Base-by-base conservation (phyloP, 257 asterid genomes). In the Solanum bukasovii region DNA sequence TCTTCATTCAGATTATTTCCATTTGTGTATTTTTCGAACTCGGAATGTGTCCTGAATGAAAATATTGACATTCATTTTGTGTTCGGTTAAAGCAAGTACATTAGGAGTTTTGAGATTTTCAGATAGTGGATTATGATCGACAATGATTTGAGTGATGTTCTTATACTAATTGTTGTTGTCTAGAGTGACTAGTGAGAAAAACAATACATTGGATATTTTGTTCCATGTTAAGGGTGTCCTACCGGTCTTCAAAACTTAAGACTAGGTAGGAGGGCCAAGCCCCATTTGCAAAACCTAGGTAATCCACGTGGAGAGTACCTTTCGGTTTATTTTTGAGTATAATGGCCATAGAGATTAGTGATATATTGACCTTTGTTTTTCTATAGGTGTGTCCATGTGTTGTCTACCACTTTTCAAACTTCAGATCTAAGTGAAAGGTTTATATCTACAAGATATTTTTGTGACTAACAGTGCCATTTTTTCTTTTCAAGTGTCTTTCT, bases 401-500 rank as follows among this genome's bases (percentile, higher is more conserved):
- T 59, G n/a, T 44, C 5, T 65, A 82, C 44, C 68, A 49, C 68
- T 31, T 31, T 81, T 82, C 42, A 49, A 82, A 82, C 85, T 82
- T 82, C 70, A 49, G 27, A 37, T 46, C 42, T 49, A 29, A 49
- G 70, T 29, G 70, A 18, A 29, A 81, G 40, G 21, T 27, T 49
- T 46, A 13, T 49, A 49, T 37, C 56, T 37, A 37, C 52, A 74
- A 11, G 68, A 49, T 82, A 82, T 49, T 20, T 44, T 29, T 3
- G 29, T 82, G 85, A 85, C 83, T 56, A 13, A 82, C 75, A 77
- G 0, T 11, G 38, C 34, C 34, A 33, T 87, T 56, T 71, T 56
- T 87, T 56, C 40, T 87, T 91, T 88, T 89, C 68, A 94, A 97
- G 98, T 97, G 98, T 89, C 96, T 96, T 78, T 87, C 89, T 73